Evolutionary conservation across 805 yeast genomes (phyloP).

Genomic region (Ogataea haglerorum): DNA sequence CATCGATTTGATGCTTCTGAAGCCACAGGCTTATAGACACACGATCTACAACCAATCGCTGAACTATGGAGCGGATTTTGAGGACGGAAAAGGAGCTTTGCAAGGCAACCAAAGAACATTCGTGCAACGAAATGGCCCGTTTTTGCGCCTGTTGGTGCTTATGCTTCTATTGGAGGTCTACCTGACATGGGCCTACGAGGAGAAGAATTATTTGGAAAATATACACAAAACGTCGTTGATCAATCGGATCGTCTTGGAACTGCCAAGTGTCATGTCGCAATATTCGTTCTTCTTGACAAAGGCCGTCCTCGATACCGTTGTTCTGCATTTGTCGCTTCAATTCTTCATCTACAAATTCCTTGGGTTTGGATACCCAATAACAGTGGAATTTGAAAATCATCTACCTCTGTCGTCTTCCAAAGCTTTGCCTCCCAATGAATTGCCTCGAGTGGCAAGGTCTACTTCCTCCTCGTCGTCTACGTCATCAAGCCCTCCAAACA

Average conservation of each 20-base stretch:
- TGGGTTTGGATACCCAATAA: slow-evolving; percentile 30
- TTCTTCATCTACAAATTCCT: slow-evolving; percentile 30
- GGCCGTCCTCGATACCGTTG: slow-evolving; percentile 38
- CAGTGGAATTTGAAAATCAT: slow-evolving; percentile 18
- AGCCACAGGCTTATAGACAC: slow-evolving; percentile 87
- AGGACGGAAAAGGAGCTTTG: neutral
- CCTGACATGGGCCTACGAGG: slow-evolving; percentile 88
- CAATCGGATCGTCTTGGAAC: slow-evolving; percentile 30
- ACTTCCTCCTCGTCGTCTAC: slow-evolving; percentile 11
- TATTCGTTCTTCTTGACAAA: slow-evolving; percentile 54
- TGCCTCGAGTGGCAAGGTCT: slow-evolving; percentile 5
- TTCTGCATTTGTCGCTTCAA: slow-evolving; percentile 31
- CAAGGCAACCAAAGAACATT: neutral
- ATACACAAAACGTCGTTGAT: slow-evolving; percentile 23
- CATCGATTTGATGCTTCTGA: slow-evolving; percentile 76
- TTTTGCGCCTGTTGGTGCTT: slow-evolving; percentile 53
- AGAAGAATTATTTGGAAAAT: slow-evolving; percentile 42
- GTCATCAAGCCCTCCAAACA: slow-evolving; percentile 8
- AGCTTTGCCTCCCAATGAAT: neutral
- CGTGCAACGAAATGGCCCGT: slow-evolving; percentile 13
- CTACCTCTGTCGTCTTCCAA: slow-evolving; percentile 7
- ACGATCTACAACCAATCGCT: slow-evolving; percentile 63
- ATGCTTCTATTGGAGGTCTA: slow-evolving; percentile 83
- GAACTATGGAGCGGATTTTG: slow-evolving; percentile 30
- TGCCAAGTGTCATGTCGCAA: slow-evolving; percentile 43